These are phyloP conservation scores for Phyllachora maydis DNA, from an alignment of 2,329 filamentous ascomycete genomes.

Conservation along the genomic window DNA sequence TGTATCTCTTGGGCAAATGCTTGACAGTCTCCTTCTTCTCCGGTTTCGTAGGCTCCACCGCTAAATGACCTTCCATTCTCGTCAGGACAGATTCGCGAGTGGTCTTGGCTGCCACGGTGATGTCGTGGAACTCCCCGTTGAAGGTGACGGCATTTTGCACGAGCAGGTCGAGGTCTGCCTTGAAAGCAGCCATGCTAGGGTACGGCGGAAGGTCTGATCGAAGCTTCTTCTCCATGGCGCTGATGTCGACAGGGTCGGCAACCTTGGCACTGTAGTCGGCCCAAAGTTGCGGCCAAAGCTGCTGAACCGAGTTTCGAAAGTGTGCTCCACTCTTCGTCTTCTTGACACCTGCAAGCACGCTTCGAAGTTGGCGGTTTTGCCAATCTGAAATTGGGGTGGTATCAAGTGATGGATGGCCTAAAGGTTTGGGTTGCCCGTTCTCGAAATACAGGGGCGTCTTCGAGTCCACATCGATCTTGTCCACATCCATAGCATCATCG, in stretches of 20 bases:
- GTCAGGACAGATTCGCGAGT: conserved; percentile 35
- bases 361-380: conserved; percentile 41
- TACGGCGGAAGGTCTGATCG: conserved; percentile 43
- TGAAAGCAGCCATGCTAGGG: conserved; percentile 47
- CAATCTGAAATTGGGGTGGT: conserved; percentile 30
- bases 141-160: conserved; percentile 61
- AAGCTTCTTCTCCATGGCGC: conserved; percentile 61
- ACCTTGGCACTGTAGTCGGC: conserved; percentile 53
- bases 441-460: conserved; percentile 10
- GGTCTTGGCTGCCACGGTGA: conserved; percentile 35
- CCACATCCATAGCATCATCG: too few relatives aligned
- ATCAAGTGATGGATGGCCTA: conserved; percentile 21
- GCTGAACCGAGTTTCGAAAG: conserved; percentile 61
- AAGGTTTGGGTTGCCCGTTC: conserved; percentile 13
- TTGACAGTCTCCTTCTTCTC: conserved; percentile 36
- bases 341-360: conserved; percentile 54
- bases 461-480: conserved; percentile 1
- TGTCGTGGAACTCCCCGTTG: conserved; percentile 59
- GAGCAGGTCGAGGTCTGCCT: conserved; percentile 56
- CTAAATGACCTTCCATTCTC: conserved; percentile 20
- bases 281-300: conserved; percentile 58
- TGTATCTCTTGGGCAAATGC: conserved; percentile 21
- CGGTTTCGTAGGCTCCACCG: conserved; percentile 34
- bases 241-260: conserved; percentile 65
- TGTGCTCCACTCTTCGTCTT: conserved; percentile 64